Evolutionary conservation across 2,329 filamentous ascomycete species (phyloP), one percentile per base, ranked within the genome.

Genomic region (Clonostachys sp.): DNA sequence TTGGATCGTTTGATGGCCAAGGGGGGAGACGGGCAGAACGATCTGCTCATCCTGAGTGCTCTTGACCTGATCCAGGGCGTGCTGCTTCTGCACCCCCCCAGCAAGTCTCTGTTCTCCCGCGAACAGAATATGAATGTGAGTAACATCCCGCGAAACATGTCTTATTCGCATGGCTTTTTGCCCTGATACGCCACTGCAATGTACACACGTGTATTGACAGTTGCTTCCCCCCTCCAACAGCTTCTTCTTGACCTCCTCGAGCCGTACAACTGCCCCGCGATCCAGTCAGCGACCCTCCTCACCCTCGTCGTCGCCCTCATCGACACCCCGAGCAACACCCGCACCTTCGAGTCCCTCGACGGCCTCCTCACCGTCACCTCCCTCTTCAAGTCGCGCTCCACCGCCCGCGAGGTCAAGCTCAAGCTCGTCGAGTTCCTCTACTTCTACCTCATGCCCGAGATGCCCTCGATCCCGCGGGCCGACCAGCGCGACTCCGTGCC

Each of bases 391-490:
- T 88, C 87, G 53, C 84, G 90, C 51, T 83, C 84, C 54, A 96
- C 92, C 5, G 84, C 84, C 20, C 84, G 90, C 51, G 89, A 92
- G 58, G 91, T 97, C 55, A 96, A 96, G 72, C 81, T 96, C 61
- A 94, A 95, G 66, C 82, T 95, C n/a, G 86, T 96, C 56, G 94
- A 97, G 67, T 97, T 97, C 63, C 73, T 99, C 45, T 97, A 97
- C 74, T 97, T 97, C 68, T 99, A 97, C 67, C 84, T 99, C 57
- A 96, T 97, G 86, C 91, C 92, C 45, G 94, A 99, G 70, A 82
- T 81, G 1, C 84, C 78, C 41, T 72, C 77, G 17, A 77, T 78
- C 52, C 77, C 80, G 6, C 68, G 69, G 51, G 72, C 76, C 51
- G 70, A 66, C 17, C 63, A 65, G 45, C 68, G 66, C 44, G 66